Evolutionary conservation across 805 yeast species (phyloP), one percentile per base, ranked within the genome.

Genomic region (Saturnispora diversa): DNA sequence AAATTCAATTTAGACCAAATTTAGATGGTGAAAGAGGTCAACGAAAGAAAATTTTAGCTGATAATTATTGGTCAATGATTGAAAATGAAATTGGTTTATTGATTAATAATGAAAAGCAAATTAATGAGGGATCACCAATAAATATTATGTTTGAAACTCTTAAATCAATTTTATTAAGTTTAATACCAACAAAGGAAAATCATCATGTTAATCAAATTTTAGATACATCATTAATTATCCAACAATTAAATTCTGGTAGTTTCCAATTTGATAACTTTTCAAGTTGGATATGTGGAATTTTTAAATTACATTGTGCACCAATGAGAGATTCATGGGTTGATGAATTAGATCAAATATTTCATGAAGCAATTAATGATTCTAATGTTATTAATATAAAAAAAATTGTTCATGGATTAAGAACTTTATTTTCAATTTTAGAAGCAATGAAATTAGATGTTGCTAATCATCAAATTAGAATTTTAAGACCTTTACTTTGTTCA

Each of bases 381-480:
- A 27, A 19, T 17, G n/a, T 12, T 8, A 16, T 24, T 16, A 19
- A 31, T 32, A 47, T 71, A 4, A 46, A 63, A 5, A 66, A 69
- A 46, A 64, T 87, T 30, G 82, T 84, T 23, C 84, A 77, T 25
- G 96, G 94, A 1, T 64, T 90, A 39, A 70, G 87, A 42, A 72
- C 79, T 59, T 71, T 84, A 7, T 85, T 88, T 55, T 80, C 83
- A 44, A 81, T 90, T 43, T 66, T 90, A 47, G 97, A 88, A 59
- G 90, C 94, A 9, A 87, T 88, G 94, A 90, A 88, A 59, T 68
- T 88, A 46, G 97, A 90, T 55, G 92, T 87, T 42, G 95, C 97
- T 12, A 88, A 88, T 62, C 95, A 88, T 56, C 96, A 88, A 62
- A 84, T 90, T 40, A 71, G 95, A 49, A 76, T 85, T 16, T 65